phyloP scores from a whole-genome alignment of 352 stramenopile genomes.

The Pythium dissimile region DNA sequence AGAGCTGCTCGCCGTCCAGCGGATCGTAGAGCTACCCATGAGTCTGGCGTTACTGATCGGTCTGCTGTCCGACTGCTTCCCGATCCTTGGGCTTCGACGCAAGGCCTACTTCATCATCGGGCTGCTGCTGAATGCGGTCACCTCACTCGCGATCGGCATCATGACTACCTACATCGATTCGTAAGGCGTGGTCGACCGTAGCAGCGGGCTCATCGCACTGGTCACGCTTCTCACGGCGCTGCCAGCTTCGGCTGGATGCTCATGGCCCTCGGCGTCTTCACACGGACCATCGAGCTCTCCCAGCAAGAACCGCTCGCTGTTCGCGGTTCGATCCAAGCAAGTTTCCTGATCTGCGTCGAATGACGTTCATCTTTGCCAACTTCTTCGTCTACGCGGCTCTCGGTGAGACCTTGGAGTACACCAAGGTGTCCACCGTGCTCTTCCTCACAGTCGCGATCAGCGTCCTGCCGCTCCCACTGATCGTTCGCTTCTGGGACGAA shows the following conservation, averaged over 20 bases:
- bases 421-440: conserved; percentile 20
- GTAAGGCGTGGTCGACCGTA: background rate
- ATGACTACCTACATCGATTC: conserved; percentile 15
- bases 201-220: conserved; percentile 12
- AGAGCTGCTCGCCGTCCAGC: conserved; percentile 15
- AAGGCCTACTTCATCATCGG: conserved; percentile 32
- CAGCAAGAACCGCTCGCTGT: conserved; percentile 26
- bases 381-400: conserved; percentile 9
- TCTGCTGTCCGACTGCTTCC: conserved; percentile 26
- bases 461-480: conserved; percentile 22
- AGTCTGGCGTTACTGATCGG: conserved; percentile 27
- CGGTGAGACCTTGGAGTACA: conserved; percentile 4
- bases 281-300: conserved; percentile 31
- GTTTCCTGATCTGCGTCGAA: conserved; percentile 30
- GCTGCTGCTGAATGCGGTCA: conserved; percentile 16
- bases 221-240: conserved; percentile 21
- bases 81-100: conserved; percentile 24
- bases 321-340: conserved; percentile 23
- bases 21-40: conserved; percentile 22
- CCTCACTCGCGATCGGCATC: conserved; percentile 4
- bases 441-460: conserved; percentile 25
- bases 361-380: conserved; percentile 1
- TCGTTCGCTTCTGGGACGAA: conserved; percentile 28
- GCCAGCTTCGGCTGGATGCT: conserved; percentile 33
- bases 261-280: conserved; percentile 30